A percentile compares a stretch with the other conserved stretches of the same genome.
Conservation (phyloP, 1,139 yeast species). For the Arxiozyma heterogenica region DNA sequence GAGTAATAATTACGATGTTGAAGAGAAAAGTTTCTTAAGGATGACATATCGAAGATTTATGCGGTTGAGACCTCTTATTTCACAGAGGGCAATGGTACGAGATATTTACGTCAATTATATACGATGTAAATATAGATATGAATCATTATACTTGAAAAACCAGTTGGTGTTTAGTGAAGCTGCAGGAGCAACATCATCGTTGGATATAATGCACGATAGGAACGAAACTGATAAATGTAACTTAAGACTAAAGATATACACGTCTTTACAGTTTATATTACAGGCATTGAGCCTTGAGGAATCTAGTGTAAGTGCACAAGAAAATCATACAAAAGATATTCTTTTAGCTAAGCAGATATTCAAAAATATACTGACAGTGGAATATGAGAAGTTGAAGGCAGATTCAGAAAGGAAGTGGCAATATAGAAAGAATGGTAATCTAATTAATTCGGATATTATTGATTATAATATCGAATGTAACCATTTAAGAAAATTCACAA, state of each 20-base stretch:
- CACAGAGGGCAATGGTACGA: constrained; percentile 20
- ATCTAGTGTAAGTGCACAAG: not conserved
- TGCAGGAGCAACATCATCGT: not conserved
- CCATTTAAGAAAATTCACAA: constrained; percentile 7
- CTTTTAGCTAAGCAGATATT: constrained; percentile 16
- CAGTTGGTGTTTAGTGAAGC: not conserved
- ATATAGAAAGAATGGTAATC: not conserved
- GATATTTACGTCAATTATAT: constrained; percentile 22
- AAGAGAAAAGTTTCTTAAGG: not conserved
- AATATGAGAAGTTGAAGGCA: constrained; percentile 16
- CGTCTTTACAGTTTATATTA: constrained; percentile 18
- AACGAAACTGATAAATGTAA: not conserved
- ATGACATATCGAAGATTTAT: constrained; percentile 20
- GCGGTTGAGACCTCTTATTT: constrained; percentile 23
- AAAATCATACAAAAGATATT: not conserved
- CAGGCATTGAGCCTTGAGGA: constrained; percentile 13
- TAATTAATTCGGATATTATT: constrained; percentile 4
- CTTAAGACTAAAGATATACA: constrained; percentile 7
- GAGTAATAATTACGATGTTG: constrained; percentile 1
- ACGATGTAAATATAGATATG: constrained; percentile 23
- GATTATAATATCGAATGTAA: constrained; percentile 11
- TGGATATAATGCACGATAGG: too few species aligned
- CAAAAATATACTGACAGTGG: constrained; percentile 24
- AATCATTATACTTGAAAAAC: constrained; percentile 20
- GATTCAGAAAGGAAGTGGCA: not conserved